Conservation (phyloP, 768 basidiomycete genomes). For the Auricularia cornea region DNA sequence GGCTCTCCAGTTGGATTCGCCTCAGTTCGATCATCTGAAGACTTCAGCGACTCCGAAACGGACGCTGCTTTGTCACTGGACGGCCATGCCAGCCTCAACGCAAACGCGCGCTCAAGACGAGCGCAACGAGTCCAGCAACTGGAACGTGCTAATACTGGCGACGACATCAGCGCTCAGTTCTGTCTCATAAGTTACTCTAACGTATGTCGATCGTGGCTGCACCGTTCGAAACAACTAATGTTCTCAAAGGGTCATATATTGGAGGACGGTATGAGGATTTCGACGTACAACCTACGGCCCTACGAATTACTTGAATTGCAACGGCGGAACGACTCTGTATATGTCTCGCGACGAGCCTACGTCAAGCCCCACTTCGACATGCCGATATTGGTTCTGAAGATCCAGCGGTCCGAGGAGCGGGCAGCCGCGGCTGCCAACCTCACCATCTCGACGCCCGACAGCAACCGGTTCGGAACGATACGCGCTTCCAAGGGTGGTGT, state of each 20-base stretch:
- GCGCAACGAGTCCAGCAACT: conserved; percentile 37
- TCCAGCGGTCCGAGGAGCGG: background rate
- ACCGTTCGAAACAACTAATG: conserved; percentile 19
- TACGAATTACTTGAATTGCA: conserved; percentile 70
- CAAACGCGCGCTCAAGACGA: conserved; percentile 30
- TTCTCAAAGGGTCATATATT: conserved; percentile 65
- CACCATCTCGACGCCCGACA: too few relatives aligned
- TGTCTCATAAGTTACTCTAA: conserved; percentile 2
- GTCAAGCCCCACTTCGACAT: background rate
- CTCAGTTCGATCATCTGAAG: conserved; percentile 17
- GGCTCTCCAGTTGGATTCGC: conserved; percentile 36
- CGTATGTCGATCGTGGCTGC: too few relatives aligned
- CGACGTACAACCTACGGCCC: conserved; percentile 52
- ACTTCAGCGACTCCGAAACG: background rate
- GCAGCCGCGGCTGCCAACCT: background rate
- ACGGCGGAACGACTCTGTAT: conserved; percentile 12
- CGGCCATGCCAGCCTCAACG: conserved; percentile 17
- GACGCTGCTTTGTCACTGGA: background rate
- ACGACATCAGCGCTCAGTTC: conserved; percentile 9
- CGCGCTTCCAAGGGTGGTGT: too few relatives aligned
- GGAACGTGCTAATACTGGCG: conserved; percentile 26
- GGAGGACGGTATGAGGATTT: conserved; percentile 51
- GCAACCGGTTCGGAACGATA: too few relatives aligned
- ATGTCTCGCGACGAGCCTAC: background rate
- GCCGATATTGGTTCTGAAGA: background rate